Base-by-base conservation (phyloP, 371 early-diverging fungal species). In the Mucor irregularis region DNA sequence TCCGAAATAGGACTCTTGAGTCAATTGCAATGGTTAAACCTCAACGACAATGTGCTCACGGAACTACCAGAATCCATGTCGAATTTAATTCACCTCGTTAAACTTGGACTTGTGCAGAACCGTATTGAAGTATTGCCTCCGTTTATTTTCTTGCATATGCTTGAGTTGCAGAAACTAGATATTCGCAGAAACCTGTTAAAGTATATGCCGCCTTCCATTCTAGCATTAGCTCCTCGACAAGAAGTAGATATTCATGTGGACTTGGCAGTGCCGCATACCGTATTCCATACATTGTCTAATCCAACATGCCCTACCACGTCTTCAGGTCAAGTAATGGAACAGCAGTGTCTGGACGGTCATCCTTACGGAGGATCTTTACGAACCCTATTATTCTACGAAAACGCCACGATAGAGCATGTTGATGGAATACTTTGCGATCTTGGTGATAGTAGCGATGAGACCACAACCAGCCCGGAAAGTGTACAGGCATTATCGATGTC, bases 41-140 rank as follows among this genome's bases (percentile, higher is more conserved):
- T 89, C 6, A 85, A 85, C 35, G 90, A 88, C 61, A 90, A 90
- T 68, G 68, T 66, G 16, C 56, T 90, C 13, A 62, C 53, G 7
- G 46, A 64, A 3, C 44, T 90, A 2, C 89, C 90, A 1, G 54
- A 61, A 6, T 61, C 76, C 9, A 69, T 90, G 48, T 72, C 74
- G 3, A 62, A 78, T 21, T 63, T 90, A 48, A 66, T 56, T 6
- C 70, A 69, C 13, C 66, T 90, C 0, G 86, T 87, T 39, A 89
- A 89, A 56, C 65, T 89, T 31, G 90, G 89, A 0, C 61, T 90
- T 22, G 91, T 87, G 4, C 85, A 85, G 51, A 90, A 90, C 64
- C 56, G 66, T 9, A 54, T 90, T 0, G 53, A 57, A 14, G 57
- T 59, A 0, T 60, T 90, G 1, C 90, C 90, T 0, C 59, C 69